These are phyloP conservation scores for Acanthamoeba triangularis DNA, from an alignment of 208 protist genomes.

Conservation along the genomic window DNA sequence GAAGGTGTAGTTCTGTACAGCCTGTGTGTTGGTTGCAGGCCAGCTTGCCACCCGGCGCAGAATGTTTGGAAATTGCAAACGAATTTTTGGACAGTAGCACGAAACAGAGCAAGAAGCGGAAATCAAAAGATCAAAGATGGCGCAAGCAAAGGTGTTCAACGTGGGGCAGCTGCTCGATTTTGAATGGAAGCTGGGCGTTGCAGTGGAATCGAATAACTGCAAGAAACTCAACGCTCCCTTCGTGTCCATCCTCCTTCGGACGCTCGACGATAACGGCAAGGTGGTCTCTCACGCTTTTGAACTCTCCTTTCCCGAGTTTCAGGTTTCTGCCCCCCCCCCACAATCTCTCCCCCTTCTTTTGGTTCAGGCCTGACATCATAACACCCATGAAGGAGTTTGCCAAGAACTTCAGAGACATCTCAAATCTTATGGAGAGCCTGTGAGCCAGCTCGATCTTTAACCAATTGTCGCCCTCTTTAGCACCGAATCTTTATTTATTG, in stretches of 20 bases:
- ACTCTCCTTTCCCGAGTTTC: slow-evolving; percentile 73
- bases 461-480: no score
- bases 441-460: neutral
- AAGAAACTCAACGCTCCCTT: slow-evolving; percentile 49
- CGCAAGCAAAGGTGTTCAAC: slow-evolving; percentile 32
- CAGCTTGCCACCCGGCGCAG: no score
- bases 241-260: slow-evolving; percentile 53
- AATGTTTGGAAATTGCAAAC: neutral
- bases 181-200: slow-evolving; percentile 78
- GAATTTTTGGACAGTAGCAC: neutral
- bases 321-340: slow-evolving; percentile 16
- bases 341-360: neutral
- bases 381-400: slow-evolving; percentile 36
- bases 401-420: slow-evolving; percentile 66
- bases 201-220: slow-evolving; percentile 73
- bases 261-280: slow-evolving; percentile 66
- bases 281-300: slow-evolving; percentile 67
- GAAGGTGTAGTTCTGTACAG: no score
- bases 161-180: slow-evolving; percentile 76
- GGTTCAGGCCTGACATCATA: neutral
- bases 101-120: neutral
- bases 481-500: neutral
- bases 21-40: neutral
- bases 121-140: neutral
- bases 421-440: slow-evolving; percentile 71